Conservation (phyloP, 2,329 filamentous ascomycete genomes). For the Sclerotinia trifoliorum region DNA sequence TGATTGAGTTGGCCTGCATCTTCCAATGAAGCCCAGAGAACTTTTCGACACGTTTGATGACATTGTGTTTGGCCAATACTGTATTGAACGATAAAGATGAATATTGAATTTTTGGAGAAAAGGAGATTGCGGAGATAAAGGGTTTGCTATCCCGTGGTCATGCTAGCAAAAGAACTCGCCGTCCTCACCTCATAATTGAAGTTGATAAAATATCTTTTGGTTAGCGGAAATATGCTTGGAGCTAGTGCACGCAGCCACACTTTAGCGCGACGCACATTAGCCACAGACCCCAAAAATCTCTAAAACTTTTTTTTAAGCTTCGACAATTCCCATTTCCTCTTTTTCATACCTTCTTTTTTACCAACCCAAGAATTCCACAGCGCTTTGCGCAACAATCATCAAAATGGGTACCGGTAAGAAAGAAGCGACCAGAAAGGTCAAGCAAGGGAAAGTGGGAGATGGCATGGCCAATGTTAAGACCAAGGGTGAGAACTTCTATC, state of each 20-base stretch:
- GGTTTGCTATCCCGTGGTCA: not conserved
- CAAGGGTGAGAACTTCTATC: conserved; percentile 99
- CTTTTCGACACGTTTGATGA: conserved; percentile 34
- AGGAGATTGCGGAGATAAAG: not conserved
- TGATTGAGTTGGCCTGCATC: conserved; percentile 33
- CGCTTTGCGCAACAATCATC: conserved; percentile 31
- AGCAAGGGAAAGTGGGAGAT: conserved; percentile 81
- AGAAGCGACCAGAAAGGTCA: conserved; percentile 76
- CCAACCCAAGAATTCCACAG: conserved; percentile 24
- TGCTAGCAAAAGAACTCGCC: conserved; percentile 1
- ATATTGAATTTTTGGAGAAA: not conserved
- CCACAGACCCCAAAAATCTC: conserved; percentile 31
- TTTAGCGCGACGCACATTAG: conserved; percentile 23
- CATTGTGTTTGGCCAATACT: conserved; percentile 27
- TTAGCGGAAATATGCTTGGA: conserved; percentile 20
- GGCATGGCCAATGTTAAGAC: conserved; percentile 87
- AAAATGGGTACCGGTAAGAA: conserved; percentile 90
- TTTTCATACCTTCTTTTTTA: conserved; percentile 22
- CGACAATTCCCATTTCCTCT: conserved; percentile 29
- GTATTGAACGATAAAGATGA: not conserved
- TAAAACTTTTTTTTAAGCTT: conserved; percentile 27
- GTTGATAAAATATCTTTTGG: conserved; percentile 29
- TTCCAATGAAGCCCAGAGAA: conserved; percentile 38
- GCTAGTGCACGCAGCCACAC: conserved; percentile 28
- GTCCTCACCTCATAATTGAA: conserved; percentile 10